Conservation (phyloP, 2,329 filamentous ascomycete species). For the Pseudocercospora vitis region DNA sequence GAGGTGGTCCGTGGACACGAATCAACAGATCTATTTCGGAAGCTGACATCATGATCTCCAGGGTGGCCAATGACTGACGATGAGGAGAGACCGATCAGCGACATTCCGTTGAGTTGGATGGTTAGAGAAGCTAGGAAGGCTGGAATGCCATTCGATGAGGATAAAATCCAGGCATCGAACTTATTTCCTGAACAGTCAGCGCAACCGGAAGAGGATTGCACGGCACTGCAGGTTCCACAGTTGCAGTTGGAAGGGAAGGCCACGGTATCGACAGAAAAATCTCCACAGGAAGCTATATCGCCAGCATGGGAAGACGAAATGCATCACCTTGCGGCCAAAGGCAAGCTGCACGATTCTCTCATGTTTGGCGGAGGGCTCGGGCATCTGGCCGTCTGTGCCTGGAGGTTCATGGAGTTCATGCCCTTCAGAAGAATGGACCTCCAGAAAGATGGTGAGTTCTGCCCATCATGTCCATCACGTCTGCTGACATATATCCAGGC, state of each 20-base stretch:
- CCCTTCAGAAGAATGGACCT: conserved; percentile 65
- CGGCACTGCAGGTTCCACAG: too few relatives aligned
- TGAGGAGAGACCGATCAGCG: conserved; percentile 17
- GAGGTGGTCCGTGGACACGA: too few relatives aligned
- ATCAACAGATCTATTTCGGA: too few relatives aligned
- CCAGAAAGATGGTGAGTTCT: conserved; percentile 54
- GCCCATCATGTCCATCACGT: background rate
- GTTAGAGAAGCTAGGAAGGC: conserved; percentile 63
- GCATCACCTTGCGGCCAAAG: conserved; percentile 10
- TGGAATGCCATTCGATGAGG: conserved; percentile 68
- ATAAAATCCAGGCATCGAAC: conserved; percentile 47
- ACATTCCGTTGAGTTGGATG: conserved; percentile 48
- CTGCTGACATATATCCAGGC: conserved; percentile 34
- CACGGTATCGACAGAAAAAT: background rate
- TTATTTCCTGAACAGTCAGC: conserved; percentile 13
- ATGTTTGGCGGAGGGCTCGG: conserved; percentile 16
- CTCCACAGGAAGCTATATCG: background rate
- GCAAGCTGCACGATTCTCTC: conserved; percentile 18
- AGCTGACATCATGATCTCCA: too few relatives aligned
- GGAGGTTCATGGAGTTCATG: conserved; percentile 8
- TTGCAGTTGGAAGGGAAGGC: conserved; percentile 13
- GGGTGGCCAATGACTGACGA: conserved; percentile 12
- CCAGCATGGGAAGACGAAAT: conserved; percentile 9
- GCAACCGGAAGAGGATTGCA: too few relatives aligned
- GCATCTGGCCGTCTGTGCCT: conserved; percentile 11